These are phyloP conservation scores for Capsicum pubescens DNA, from an alignment of 257 asterid genomes.

Conservation along the genomic window DNA sequence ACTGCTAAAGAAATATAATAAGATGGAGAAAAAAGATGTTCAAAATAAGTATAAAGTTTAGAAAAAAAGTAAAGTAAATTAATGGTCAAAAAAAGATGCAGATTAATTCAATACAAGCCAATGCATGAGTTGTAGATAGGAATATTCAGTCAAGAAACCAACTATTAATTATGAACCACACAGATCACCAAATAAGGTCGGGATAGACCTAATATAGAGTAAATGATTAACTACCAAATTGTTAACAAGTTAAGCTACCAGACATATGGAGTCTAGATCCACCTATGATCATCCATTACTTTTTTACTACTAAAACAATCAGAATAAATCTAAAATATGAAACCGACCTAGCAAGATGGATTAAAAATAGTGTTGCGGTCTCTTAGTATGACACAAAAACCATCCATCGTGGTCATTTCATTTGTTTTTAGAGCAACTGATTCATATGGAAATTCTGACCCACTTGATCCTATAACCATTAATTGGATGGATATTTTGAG, in stretches of 20 bases:
- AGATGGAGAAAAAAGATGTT: too few relatives aligned
- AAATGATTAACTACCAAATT: neutral
- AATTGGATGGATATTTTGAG: neutral
- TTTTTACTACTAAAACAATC: neutral
- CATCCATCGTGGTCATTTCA: constrained; percentile 2
- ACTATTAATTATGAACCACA: neutral
- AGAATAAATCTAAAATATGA: constrained; percentile 1
- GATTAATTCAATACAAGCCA: constrained; percentile 2
- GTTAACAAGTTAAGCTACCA: neutral
- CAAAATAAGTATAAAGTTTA: too few relatives aligned
- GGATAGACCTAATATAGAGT: neutral
- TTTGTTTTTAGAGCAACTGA: neutral
- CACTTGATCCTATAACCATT: neutral
- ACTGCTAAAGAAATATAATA: too few relatives aligned
- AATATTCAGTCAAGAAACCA: neutral
- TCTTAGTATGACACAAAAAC: neutral
- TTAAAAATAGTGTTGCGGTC: neutral
- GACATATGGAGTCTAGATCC: neutral
- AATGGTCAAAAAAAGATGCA: neutral
- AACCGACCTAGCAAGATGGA: neutral
- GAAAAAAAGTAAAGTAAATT: too few relatives aligned
- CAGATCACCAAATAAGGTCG: neutral
- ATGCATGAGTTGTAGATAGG: neutral
- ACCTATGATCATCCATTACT: neutral
- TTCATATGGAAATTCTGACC: neutral